A percentile compares a stretch with the other conserved stretches of the same genome.
Conservation (phyloP, 768 basidiomycete genomes). For the Mrakia gelida region DNA sequence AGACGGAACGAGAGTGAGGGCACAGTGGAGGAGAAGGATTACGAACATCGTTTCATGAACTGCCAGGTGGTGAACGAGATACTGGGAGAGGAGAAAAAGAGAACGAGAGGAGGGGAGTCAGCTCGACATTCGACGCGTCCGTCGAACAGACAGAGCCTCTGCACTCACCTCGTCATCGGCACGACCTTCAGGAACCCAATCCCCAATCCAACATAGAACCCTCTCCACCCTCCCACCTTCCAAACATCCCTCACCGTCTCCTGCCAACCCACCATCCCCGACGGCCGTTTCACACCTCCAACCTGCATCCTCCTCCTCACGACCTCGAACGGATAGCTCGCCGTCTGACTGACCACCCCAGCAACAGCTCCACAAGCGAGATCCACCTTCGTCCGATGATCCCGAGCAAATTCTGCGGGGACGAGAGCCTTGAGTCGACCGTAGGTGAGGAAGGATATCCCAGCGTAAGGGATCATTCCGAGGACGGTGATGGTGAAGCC, state of each 20-base stretch:
- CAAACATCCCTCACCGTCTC: slow-evolving; percentile 72
- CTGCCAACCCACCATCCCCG: slow-evolving; percentile 70
- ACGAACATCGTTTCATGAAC: slow-evolving; percentile 32
- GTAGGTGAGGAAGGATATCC: slow-evolving; percentile 90
- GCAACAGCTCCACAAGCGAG: slow-evolving; percentile 78
- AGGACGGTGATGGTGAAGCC: slow-evolving; percentile 89
- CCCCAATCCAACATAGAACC: slow-evolving; percentile 84
- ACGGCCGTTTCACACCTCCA: slow-evolving; percentile 71
- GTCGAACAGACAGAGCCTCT: too few species aligned
- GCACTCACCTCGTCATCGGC: slow-evolving; percentile 68
- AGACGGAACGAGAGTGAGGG: slow-evolving; percentile 59
- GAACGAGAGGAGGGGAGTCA: neutral
- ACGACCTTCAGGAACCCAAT: slow-evolving; percentile 92
- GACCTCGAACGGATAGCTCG: slow-evolving; percentile 92
- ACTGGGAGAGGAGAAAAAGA: neutral
- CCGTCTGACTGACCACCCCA: slow-evolving; percentile 79
- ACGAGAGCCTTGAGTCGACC: slow-evolving; percentile 59
- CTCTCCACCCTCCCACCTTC: slow-evolving; percentile 66
- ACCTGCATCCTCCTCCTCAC: slow-evolving; percentile 91
- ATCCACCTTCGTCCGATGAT: slow-evolving; percentile 57
- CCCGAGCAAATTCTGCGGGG: slow-evolving; percentile 35
- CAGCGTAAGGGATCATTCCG: slow-evolving; percentile 94
- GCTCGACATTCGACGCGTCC: neutral
- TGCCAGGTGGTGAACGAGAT: slow-evolving; percentile 33
- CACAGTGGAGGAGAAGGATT: slow-evolving; percentile 40